Evolutionary conservation across 495 filamentous ascomycete species (phyloP).

Genomic region (Lichenothelia convexa): DNA sequence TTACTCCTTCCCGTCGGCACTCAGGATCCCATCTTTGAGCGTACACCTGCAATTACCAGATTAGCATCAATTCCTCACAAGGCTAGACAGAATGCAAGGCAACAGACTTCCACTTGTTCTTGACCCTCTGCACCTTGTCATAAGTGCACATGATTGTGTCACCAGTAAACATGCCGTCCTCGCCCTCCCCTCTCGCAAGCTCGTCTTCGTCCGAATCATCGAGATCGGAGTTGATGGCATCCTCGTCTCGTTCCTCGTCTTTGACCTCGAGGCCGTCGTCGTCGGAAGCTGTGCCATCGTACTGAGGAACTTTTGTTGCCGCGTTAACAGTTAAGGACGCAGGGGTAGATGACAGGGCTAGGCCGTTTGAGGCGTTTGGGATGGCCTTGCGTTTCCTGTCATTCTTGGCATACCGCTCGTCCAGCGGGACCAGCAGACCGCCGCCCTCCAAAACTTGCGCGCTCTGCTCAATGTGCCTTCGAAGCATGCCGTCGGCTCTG

Average conservation of each 20-base stretch:
- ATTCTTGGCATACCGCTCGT: constrained; percentile 16
- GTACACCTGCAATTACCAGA: too few species aligned
- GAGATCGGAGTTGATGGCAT: constrained; percentile 96
- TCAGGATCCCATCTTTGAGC: constrained; percentile 90
- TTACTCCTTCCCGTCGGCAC: constrained; percentile 72
- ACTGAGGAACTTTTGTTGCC: constrained; percentile 26
- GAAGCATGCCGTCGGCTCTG: constrained; percentile 41
- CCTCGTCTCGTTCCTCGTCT: constrained; percentile 58
- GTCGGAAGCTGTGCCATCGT: constrained; percentile 47
- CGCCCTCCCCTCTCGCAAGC: constrained; percentile 63
- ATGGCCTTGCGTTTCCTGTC: constrained; percentile 19
- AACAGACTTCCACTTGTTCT: constrained; percentile 99
- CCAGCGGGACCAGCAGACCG: constrained; percentile 52
- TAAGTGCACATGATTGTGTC: constrained; percentile 59
- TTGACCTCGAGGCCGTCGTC: constrained; percentile 31
- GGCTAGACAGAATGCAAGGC: too few species aligned
- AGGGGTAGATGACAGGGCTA: background rate
- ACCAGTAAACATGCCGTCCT: constrained; percentile 20
- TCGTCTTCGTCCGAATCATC: constrained; percentile 77
- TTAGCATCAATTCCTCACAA: too few species aligned
- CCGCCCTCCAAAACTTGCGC: constrained; percentile 62
- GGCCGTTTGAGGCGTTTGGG: constrained; percentile 7
- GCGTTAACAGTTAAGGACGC: background rate
- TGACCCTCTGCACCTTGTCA: constrained; percentile 96
- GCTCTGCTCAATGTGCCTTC: constrained; percentile 46